phyloP scores from a whole-genome alignment of 208 protist genomes.

The Leishmania major region DNA sequence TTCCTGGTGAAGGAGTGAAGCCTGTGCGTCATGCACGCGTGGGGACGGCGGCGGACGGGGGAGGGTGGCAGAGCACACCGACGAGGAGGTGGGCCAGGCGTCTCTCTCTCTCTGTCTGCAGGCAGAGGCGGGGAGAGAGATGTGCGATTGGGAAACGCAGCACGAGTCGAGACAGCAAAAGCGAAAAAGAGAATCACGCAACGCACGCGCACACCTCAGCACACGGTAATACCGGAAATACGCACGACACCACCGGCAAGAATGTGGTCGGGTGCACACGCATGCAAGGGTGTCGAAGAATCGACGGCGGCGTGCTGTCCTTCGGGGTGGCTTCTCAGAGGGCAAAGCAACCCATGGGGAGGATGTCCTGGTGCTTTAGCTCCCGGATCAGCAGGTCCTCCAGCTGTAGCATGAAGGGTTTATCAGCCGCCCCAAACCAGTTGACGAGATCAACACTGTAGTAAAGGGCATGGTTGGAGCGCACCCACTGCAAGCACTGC shows the following conservation, averaged over 20 bases:
- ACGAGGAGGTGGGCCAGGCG: not conserved
- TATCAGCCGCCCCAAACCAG: conserved; percentile 71
- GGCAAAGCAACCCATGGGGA: conserved; percentile 67
- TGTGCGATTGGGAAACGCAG: not conserved
- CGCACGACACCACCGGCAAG: not conserved
- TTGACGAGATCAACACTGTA: conserved; percentile 57
- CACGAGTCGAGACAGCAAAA: not conserved
- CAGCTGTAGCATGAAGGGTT: conserved; percentile 52
- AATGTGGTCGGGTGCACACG: not conserved
- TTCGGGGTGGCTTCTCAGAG: conserved; percentile 1
- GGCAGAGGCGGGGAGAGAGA: not conserved
- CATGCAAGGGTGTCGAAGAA: not conserved
- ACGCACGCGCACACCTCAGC: not conserved
- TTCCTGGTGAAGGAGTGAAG: not conserved
- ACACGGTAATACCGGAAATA: not conserved
- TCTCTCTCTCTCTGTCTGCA: not conserved
- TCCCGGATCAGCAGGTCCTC: conserved; percentile 60
- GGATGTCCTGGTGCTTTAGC: conserved; percentile 64
- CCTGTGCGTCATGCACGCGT: not conserved
- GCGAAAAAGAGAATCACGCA: not conserved
- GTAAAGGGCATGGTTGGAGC: conserved; percentile 58
- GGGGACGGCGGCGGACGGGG: not conserved
- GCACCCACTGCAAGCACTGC: conserved; percentile 69
- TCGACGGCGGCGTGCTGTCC: not conserved
- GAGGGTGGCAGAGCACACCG: not conserved